Conservation (phyloP, 2,329 filamentous ascomycete species). For the Bertia moriformis region DNA sequence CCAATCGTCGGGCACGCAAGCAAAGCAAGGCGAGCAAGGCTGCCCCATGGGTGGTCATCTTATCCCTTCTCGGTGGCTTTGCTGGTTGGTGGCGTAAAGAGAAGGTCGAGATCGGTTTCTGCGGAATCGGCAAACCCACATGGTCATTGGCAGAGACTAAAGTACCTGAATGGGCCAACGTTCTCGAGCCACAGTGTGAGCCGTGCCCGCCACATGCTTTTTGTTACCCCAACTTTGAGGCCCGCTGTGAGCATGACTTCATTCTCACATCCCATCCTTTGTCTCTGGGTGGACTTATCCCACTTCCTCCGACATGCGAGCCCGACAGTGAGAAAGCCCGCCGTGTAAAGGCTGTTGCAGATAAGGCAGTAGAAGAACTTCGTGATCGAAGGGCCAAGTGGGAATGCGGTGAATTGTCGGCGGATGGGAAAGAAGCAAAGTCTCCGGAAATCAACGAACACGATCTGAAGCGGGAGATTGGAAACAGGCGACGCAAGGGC, state of each 20-base stretch:
- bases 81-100: slow-evolving; percentile 81
- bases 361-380: slow-evolving; percentile 75
- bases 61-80: slow-evolving; percentile 58
- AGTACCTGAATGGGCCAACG: slow-evolving; percentile 59
- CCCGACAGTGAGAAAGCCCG: slow-evolving; percentile 85
- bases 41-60: slow-evolving; percentile 56
- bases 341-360: slow-evolving; percentile 72
- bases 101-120: slow-evolving; percentile 92
- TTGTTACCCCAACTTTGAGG: slow-evolving; percentile 66
- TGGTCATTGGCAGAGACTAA: slow-evolving; percentile 29
- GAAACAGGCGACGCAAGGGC: slow-evolving; percentile 62
- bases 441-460: slow-evolving; percentile 49
- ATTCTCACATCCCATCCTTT: slow-evolving; percentile 73
- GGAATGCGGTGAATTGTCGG: slow-evolving; percentile 67
- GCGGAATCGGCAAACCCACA: slow-evolving; percentile 54
- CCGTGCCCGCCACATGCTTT: slow-evolving; percentile 80
- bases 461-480: slow-evolving; percentile 65
- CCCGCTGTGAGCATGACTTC: slow-evolving; percentile 75
- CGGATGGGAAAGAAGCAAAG: slow-evolving; percentile 41
- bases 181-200: slow-evolving; percentile 70
- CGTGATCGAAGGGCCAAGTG: slow-evolving; percentile 74
- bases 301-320: slow-evolving; percentile 81
- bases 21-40: slow-evolving; percentile 21
- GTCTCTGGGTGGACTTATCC: slow-evolving; percentile 65
- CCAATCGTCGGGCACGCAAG: background rate